Conservation (phyloP, 176 grass and related monocot genomes). For the Aegilops speltoides region DNA sequence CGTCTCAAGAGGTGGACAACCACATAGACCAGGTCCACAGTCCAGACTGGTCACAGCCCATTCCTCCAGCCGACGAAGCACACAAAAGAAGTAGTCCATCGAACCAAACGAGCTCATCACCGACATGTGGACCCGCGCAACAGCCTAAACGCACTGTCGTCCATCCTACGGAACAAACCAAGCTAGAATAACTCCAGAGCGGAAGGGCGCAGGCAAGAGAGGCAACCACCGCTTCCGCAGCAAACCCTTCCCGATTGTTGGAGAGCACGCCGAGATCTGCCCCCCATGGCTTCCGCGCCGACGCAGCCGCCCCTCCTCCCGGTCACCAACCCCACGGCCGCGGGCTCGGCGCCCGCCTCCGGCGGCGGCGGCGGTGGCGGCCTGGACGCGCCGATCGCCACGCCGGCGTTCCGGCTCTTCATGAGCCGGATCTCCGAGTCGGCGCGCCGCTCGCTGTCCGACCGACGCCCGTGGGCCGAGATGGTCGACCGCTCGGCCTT, state of each 20-base stretch:
- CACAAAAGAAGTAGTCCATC: neutral
- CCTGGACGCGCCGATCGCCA: conserved; percentile 40
- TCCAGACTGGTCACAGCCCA: neutral
- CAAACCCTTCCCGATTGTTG: conserved; percentile 13
- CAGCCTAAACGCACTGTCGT: neutral
- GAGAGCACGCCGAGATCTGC: conserved; percentile 13
- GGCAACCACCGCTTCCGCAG: conserved; percentile 10
- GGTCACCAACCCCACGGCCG: conserved; percentile 50
- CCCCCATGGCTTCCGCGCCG: conserved; percentile 61
- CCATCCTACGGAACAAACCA: neutral
- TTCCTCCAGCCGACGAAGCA: neutral
- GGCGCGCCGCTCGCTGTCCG: conserved; percentile 69
- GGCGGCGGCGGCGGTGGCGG: neutral
- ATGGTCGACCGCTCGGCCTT: conserved; percentile 88
- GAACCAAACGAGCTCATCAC: neutral
- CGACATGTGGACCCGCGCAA: neutral
- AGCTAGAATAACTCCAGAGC: conserved; percentile 4
- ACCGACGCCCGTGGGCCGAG: conserved; percentile 88
- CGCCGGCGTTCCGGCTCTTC: conserved; percentile 80
- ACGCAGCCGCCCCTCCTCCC: conserved; percentile 65
- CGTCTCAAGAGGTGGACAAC: neutral
- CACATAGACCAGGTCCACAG: neutral
- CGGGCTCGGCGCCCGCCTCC: conserved; percentile 6
- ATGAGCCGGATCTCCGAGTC: conserved; percentile 80
- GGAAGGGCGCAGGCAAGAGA: neutral